These are phyloP conservation scores for Solanum infundibuliforme DNA, from an alignment of 257 asterid species.

Conservation along the genomic window DNA sequence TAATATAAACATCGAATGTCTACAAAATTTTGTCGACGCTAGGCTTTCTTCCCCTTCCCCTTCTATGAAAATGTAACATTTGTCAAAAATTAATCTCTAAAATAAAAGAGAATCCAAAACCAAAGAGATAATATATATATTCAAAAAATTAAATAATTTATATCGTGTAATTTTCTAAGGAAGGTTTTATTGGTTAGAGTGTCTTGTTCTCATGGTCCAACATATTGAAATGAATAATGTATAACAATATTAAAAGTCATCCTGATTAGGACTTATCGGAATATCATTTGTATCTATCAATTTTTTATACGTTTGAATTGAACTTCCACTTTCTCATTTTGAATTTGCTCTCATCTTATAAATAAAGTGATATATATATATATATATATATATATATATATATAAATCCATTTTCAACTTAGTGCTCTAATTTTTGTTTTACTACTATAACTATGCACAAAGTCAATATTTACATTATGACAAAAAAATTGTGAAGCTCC, in stretches of 20 bases:
- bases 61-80: no score
- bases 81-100: no score
- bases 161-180: not conserved
- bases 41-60: not conserved
- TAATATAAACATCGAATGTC: not conserved
- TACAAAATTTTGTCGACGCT: no score
- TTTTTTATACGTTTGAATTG: not conserved
- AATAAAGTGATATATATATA: not conserved
- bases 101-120: no score
- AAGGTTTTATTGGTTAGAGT: not conserved
- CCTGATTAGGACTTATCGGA: not conserved
- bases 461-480: not conserved
- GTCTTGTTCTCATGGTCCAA: not conserved
- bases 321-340: not conserved
- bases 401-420: not conserved
- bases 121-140: no score
- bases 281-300: not conserved
- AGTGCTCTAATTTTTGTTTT: not conserved
- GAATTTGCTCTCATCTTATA: not conserved
- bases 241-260: not conserved
- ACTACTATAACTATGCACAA: not conserved
- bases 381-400: not conserved
- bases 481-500: no score
- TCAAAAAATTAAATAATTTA: not conserved
- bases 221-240: not conserved